Base-by-base conservation (phyloP, 306 rosid species). In the Dalbergia cochinchinensis region DNA sequence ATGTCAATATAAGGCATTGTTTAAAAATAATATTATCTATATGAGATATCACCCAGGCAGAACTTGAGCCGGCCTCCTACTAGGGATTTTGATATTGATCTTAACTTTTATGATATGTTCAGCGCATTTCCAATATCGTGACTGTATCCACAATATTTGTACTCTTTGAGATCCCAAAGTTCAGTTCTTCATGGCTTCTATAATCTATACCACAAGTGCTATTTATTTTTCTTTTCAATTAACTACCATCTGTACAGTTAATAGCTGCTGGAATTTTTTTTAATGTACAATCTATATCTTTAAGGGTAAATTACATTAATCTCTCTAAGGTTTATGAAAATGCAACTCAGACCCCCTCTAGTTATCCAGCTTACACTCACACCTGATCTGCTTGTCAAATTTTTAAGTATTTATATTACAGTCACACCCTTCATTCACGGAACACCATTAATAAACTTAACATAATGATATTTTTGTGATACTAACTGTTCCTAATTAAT, bases 81-180 rank as follows among this genome's bases (percentile, higher is more conserved):
- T 7, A 67, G 6, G 20, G 74, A 15, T 66, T 78, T 66, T 77
- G 58, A 26, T 4, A 37, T 33, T 34, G 35, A 71, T 71, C 48
- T 33, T n/a, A 71, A 12, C 11, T 34, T 51, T 69, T 39, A 7
- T 31, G 6, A 48, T 69, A n/a, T 3, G 45, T 48, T 69, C 44
- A 69, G 15, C 8, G 18, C 42, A 31, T 26, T 71, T 26, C 31
- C 41, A 54, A n/a, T n/a, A n/a, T n/a, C n/a, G 53, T 47, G 53
- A 47, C 53, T 9, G 4, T 11, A 47, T 47, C n/a, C n/a, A 47
- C 53, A 47, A 47, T 10, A 47, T 4, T 47, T 47, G 53, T 47
- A 47, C 1, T 11, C 11, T 47, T 47, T 13, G 12, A 47, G 53
- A 47, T 47, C 14, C 14, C 6, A 47, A 11, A 47, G 53, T 47